Evolutionary conservation across 1,139 yeast species (phyloP).

Genomic region (Hanseniaspora sp.): DNA sequence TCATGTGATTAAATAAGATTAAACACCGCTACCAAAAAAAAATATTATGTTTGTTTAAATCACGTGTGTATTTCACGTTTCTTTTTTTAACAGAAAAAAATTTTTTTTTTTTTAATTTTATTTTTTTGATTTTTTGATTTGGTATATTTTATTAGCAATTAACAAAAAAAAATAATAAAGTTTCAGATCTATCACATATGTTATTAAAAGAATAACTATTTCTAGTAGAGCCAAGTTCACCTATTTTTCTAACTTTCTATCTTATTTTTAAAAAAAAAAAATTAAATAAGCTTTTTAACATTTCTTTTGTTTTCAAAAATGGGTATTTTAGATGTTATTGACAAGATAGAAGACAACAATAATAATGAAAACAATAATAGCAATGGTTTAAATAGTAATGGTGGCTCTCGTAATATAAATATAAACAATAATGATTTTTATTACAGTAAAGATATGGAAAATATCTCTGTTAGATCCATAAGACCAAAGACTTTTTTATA

Average conservation of each 20-base stretch:
- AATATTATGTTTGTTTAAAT: too few species aligned
- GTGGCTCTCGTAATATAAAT: conserved; percentile 9
- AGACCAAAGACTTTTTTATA: conserved; percentile 54
- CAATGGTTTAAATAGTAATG: not conserved
- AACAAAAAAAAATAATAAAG: not conserved
- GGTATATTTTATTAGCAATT: not conserved
- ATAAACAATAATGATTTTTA: conserved; percentile 12
- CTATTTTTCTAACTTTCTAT: too few species aligned
- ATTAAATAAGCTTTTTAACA: too few species aligned
- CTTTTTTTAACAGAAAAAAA: not conserved
- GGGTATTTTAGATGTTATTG: conserved; percentile 11
- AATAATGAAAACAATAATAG: not conserved
- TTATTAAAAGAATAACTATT: not conserved
- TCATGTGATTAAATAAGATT: not conserved
- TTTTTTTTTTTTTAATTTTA: not conserved
- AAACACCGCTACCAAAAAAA: too few species aligned
- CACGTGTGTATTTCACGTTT: not conserved
- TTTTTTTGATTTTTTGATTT: not conserved
- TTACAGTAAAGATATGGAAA: conserved; percentile 13
- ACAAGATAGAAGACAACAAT: conserved; percentile 3
- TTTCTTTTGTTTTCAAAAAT: not conserved
- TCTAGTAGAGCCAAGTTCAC: not conserved
- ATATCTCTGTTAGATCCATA: conserved; percentile 35
- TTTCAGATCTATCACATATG: too few species aligned
- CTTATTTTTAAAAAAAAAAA: too few species aligned